Conservation (phyloP, 345 rosid species). For the Corymbia maculata region DNA sequence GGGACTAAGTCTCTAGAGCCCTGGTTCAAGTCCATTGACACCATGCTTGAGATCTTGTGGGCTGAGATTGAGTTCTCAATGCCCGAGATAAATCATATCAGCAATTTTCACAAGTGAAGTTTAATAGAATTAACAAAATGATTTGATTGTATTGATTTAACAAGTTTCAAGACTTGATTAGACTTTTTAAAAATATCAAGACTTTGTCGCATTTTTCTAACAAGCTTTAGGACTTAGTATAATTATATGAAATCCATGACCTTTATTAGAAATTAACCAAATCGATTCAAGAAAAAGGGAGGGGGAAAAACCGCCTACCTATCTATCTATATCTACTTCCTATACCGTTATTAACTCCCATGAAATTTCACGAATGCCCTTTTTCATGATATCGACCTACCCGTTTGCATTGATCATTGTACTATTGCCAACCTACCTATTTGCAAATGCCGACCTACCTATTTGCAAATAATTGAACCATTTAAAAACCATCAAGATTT, state of each 20-base stretch:
- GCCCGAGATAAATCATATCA: not conserved
- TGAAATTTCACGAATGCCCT: not conserved
- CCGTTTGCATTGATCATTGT: not conserved
- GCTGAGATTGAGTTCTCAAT: not conserved
- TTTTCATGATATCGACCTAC: not conserved
- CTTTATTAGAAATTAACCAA: not conserved
- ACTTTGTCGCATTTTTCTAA: not conserved
- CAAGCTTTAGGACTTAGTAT: too few species aligned
- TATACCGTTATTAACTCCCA: not conserved
- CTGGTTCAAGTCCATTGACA: not conserved
- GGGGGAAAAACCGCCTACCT: not conserved
- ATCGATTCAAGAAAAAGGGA: too few species aligned
- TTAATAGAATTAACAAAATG: rapidly evolving
- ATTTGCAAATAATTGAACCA: not conserved
- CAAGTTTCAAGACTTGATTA: too few species aligned
- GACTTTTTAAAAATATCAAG: too few species aligned
- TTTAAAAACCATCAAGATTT: not conserved
- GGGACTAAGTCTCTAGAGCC: rapidly evolving
- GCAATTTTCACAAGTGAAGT: too few species aligned
- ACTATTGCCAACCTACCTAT: too few species aligned
- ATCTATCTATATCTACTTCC: not conserved
- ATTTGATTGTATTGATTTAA: too few species aligned
- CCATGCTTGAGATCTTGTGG: not conserved
- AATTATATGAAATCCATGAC: not conserved
- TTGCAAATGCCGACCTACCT: not conserved